Evolutionary conservation across 495 filamentous ascomycete species (phyloP).

Genomic region (Daldinia caldariorum): DNA sequence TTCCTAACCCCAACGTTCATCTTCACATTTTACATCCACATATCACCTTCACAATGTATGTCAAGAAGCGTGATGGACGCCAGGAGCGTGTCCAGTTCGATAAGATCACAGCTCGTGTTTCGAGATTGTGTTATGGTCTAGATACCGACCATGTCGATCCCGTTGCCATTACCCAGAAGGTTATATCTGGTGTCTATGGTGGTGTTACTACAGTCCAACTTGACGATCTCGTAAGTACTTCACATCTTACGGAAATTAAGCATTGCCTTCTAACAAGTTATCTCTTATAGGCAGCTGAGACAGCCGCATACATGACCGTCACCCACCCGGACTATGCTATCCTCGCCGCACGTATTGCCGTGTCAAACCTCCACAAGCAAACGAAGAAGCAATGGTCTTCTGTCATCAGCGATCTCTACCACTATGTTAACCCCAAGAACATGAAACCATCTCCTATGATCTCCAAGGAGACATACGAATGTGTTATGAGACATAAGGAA

Average conservation of each 20-base stretch:
- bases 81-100: slow-evolving; percentile 99
- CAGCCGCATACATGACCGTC: slow-evolving; percentile 99
- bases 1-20: slow-evolving; percentile 23
- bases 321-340: slow-evolving; percentile 99
- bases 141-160: slow-evolving; percentile 97
- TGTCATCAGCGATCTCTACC: slow-evolving; percentile 90
- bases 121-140: slow-evolving; percentile 94
- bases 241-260: not conserved
- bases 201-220: slow-evolving; percentile 95
- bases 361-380: slow-evolving; percentile 99
- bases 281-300: slow-evolving; percentile 84
- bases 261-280: slow-evolving; percentile 16
- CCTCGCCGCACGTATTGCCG: slow-evolving; percentile 96
- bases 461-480: slow-evolving; percentile 84
- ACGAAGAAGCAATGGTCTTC: slow-evolving; percentile 99
- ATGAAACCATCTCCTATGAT: slow-evolving; percentile 89
- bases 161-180: slow-evolving; percentile 97
- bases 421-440: slow-evolving; percentile 98
- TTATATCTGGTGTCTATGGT: slow-evolving; percentile 99
- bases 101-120: slow-evolving; percentile 99
- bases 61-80: slow-evolving; percentile 82
- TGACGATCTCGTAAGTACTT: slow-evolving; percentile 85
- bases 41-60: slow-evolving; percentile 58
- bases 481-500: slow-evolving; percentile 91
- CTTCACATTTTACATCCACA: slow-evolving; percentile 13